Evolutionary conservation across 495 filamentous ascomycete genomes (phyloP).

Genomic region (Penicillium samsonianum): DNA sequence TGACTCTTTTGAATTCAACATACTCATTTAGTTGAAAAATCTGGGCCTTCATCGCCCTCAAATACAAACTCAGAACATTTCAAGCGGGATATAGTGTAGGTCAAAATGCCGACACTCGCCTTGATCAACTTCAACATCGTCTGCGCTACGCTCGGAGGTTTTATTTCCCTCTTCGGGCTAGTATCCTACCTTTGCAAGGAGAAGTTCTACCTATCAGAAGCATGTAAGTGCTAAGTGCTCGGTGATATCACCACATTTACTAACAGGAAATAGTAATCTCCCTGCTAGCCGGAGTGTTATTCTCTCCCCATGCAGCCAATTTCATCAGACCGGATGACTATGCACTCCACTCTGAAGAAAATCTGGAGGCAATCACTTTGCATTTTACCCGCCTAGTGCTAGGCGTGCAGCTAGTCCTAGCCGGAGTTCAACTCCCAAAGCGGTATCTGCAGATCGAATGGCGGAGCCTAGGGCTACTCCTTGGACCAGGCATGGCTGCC

Average conservation of each 20-base stretch:
- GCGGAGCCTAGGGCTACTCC: conserved; percentile 71
- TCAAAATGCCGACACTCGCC: conserved; percentile 74
- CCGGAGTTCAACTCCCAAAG: conserved; percentile 88
- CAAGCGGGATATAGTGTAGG: background rate
- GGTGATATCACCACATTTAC: background rate
- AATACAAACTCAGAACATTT: background rate
- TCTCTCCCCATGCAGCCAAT: conserved; percentile 77
- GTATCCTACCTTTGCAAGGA: conserved; percentile 90
- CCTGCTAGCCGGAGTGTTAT: conserved; percentile 71
- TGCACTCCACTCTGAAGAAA: conserved; percentile 60
- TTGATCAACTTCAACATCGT: conserved; percentile 88
- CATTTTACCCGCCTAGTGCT: conserved; percentile 87
- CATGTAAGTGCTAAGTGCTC: conserved; percentile 57
- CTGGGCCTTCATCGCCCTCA: background rate
- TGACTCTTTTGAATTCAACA: background rate
- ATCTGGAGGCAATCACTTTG: conserved; percentile 67
- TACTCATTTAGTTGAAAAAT: background rate
- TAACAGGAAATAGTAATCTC: conserved; percentile 67
- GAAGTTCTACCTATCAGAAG: conserved; percentile 88
- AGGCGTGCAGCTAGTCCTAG: conserved; percentile 86
- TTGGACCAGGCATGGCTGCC: conserved; percentile 81
- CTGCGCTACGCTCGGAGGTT: conserved; percentile 79
- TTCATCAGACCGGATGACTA: conserved; percentile 77
- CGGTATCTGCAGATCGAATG: conserved; percentile 81
- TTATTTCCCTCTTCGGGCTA: conserved; percentile 83